phyloP scores from a whole-genome alignment of 257 asterid genomes.

The Ilex aquifolium region DNA sequence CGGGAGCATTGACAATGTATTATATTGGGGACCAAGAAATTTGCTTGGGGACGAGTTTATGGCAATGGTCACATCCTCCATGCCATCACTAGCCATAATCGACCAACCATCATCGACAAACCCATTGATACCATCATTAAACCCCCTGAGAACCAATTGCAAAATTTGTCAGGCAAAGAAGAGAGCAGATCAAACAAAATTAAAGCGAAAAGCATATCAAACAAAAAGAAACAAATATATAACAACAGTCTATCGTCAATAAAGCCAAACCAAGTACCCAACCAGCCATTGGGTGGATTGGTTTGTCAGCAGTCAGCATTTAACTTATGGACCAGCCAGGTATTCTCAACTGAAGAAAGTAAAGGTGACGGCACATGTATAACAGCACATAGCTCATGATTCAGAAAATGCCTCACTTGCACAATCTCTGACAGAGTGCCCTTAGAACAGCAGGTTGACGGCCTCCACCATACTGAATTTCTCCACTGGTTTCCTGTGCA shows the following conservation, averaged over 20 bases:
- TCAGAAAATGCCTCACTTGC: conserved; percentile 44
- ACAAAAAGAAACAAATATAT: background rate
- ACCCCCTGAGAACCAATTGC: conserved; percentile 49
- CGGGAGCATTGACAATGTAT: conserved; percentile 62
- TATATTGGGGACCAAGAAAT: conserved; percentile 61
- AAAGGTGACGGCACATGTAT: no score
- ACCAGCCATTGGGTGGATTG: no score
- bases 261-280: background rate
- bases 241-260: background rate
- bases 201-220: background rate
- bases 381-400: no score
- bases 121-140: conserved; percentile 92
- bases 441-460: conserved; percentile 90
- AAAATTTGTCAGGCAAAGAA: background rate
- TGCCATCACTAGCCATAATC: conserved; percentile 73
- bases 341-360: no score
- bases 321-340: no score
- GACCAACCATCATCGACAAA: conserved; percentile 98
- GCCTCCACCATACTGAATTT: conserved; percentile 68
- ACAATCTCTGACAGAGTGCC: conserved; percentile 75
- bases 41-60: conserved; percentile 77
- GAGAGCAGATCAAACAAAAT: background rate
- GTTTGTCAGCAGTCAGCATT: no score
- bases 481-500: conserved; percentile 89
- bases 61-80: conserved; percentile 78